phyloP scores from a whole-genome alignment of 345 rosid genomes.

The Cardamine resedifolia region DNA sequence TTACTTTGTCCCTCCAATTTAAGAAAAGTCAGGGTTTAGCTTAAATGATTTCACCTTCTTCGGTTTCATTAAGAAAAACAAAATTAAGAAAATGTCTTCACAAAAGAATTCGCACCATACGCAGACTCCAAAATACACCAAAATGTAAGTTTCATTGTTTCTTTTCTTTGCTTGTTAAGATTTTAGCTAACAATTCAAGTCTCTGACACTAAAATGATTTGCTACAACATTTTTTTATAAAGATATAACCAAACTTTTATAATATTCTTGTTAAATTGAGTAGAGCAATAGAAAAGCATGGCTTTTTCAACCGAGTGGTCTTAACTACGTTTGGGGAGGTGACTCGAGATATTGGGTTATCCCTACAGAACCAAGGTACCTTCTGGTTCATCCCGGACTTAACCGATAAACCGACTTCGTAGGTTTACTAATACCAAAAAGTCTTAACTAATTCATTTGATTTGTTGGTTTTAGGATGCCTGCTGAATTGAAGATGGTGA shows the following conservation, averaged over 20 bases:
- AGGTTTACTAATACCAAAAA: neutral
- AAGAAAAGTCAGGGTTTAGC: neutral
- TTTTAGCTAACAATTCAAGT: neutral
- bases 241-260: neutral
- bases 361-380: slow-evolving; percentile 31
- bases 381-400: neutral
- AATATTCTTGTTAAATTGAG: neutral
- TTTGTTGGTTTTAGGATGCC: slow-evolving; percentile 21
- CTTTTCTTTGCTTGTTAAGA: neutral
- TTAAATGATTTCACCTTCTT: neutral
- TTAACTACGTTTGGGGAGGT: slow-evolving; percentile 37
- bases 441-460: neutral
- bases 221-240: neutral
- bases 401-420: neutral
- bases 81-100: slow-evolving; percentile 10
- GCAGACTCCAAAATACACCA: slow-evolving; percentile 22
- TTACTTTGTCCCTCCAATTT: slow-evolving; percentile 13
- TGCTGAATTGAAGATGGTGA: slow-evolving; percentile 51
- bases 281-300: slow-evolving; percentile 20
- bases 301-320: slow-evolving; percentile 29
- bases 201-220: neutral
- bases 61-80: neutral
- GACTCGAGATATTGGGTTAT: slow-evolving; percentile 35
- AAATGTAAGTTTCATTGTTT: slow-evolving; percentile 19
- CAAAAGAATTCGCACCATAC: slow-evolving; percentile 12